phyloP scores from a whole-genome alignment of 257 asterid genomes.

The Leonotis leonurus region DNA sequence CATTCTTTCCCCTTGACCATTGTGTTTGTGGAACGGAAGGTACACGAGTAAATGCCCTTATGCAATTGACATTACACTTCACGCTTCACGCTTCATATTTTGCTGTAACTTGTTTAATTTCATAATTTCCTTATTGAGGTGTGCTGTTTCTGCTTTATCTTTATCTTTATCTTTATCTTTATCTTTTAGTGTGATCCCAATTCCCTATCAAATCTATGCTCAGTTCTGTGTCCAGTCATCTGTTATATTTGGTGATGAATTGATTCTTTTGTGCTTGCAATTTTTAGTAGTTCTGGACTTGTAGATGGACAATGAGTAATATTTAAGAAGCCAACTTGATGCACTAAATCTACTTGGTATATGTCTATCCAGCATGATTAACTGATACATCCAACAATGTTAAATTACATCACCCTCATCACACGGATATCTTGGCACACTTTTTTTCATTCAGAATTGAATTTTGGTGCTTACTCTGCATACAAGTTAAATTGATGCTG shows the following conservation, averaged over 20 bases:
- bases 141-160: slow-evolving; percentile 5
- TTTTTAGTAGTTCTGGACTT: slow-evolving; percentile 1
- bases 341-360: neutral
- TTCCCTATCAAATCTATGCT: neutral
- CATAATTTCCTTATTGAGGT: slow-evolving; percentile 1
- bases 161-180: too few relatives aligned
- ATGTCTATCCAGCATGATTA: too few relatives aligned
- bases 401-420: neutral
- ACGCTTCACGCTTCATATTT: neutral
- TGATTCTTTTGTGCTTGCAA: neutral
- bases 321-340: neutral
- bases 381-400: neutral
- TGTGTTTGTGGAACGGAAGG: slow-evolving; percentile 93
- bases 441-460: too few relatives aligned
- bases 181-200: neutral
- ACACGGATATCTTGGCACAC: too few relatives aligned
- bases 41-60: slow-evolving; percentile 16
- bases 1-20: slow-evolving; percentile 76
- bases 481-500: neutral
- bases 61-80: slow-evolving; percentile 4
- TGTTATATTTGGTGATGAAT: neutral
- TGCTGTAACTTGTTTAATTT: slow-evolving; percentile 7
- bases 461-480: too few relatives aligned
- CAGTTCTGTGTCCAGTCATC: neutral
- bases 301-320: neutral